phyloP scores from a whole-genome alignment of 2,329 filamentous ascomycete species.

The Penicillium sp. region DNA sequence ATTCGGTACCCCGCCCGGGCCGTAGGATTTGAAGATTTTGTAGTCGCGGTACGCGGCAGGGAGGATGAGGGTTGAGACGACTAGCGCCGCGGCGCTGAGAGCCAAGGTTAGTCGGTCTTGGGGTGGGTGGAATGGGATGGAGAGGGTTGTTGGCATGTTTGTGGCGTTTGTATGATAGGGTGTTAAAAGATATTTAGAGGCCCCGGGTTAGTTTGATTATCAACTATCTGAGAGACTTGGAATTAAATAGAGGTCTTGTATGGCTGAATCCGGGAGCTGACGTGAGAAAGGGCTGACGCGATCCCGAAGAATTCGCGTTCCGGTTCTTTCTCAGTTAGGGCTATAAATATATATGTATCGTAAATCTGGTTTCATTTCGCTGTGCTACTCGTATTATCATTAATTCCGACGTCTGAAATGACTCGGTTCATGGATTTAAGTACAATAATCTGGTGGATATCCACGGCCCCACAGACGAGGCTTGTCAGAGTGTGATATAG shows the following conservation, averaged over 20 bases:
- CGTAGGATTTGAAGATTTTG: conserved; percentile 35
- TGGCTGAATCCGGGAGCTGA: conserved; percentile 1
- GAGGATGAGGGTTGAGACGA: conserved; percentile 17
- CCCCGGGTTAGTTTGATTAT: too few relatives aligned
- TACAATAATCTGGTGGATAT: background rate
- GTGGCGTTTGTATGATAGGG: background rate
- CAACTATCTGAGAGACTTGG: background rate
- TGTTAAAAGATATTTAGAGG: background rate
- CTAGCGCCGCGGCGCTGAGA: conserved; percentile 14
- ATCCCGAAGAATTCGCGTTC: conserved; percentile 3
- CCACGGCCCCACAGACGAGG: background rate
- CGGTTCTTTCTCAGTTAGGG: background rate
- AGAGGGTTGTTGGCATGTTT: conserved; percentile 3
- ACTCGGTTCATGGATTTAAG: background rate
- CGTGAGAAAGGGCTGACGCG: conserved; percentile 9
- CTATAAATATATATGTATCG: background rate
- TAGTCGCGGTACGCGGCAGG: conserved; percentile 35
- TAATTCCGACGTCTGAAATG: background rate
- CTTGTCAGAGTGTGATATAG: background rate
- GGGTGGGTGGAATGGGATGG: conserved; percentile 6
- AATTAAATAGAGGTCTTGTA: background rate
- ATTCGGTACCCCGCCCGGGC: conserved; percentile 36
- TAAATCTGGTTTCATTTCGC: background rate
- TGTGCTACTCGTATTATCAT: conserved; percentile 11
- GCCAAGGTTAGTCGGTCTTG: conserved; percentile 17